phyloP scores from a whole-genome alignment of 768 basidiomycete genomes.

The Suillus sp. region DNA sequence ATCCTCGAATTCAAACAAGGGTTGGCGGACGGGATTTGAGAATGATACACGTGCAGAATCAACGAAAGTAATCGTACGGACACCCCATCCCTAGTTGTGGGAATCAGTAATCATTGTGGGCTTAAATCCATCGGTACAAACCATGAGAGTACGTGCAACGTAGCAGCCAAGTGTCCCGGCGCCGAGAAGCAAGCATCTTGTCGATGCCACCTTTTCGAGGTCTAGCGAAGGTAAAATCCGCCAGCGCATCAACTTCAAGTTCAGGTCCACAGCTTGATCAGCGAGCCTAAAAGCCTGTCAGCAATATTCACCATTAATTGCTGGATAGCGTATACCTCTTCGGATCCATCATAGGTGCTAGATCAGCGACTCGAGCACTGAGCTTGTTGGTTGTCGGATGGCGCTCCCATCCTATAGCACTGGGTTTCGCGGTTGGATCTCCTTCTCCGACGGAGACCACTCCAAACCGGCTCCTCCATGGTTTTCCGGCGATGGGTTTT shows the following conservation, averaged over 20 bases:
- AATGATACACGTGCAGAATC: conserved; percentile 93
- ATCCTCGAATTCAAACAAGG: conserved; percentile 93
- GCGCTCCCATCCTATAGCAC: conserved; percentile 95
- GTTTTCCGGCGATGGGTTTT: conserved; percentile 36
- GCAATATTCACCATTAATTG: neutral
- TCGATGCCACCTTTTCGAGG: conserved; percentile 80
- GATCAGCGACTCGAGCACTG: conserved; percentile 82
- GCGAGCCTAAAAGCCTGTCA: conserved; percentile 60
- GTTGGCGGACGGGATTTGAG: conserved; percentile 97
- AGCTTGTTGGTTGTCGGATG: conserved; percentile 80
- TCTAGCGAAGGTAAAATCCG: conserved; percentile 88
- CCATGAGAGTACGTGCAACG: conserved; percentile 91
- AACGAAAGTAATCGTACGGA: conserved; percentile 89
- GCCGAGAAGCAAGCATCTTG: conserved; percentile 84
- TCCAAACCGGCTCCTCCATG: conserved; percentile 70
- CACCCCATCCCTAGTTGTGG: conserved; percentile 82
- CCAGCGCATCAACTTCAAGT: conserved; percentile 98
- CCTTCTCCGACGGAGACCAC: conserved; percentile 36
- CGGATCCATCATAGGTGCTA: conserved; percentile 98
- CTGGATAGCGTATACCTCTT: conserved; percentile 47
- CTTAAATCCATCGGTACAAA: conserved; percentile 32
- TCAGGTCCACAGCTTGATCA: conserved; percentile 96
- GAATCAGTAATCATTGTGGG: neutral
- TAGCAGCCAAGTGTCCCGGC: conserved; percentile 98
- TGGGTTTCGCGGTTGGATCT: conserved; percentile 40